Evolutionary conservation across 192 early-diverging fungal species (phyloP).

Genomic region (Coemansia sp.): DNA sequence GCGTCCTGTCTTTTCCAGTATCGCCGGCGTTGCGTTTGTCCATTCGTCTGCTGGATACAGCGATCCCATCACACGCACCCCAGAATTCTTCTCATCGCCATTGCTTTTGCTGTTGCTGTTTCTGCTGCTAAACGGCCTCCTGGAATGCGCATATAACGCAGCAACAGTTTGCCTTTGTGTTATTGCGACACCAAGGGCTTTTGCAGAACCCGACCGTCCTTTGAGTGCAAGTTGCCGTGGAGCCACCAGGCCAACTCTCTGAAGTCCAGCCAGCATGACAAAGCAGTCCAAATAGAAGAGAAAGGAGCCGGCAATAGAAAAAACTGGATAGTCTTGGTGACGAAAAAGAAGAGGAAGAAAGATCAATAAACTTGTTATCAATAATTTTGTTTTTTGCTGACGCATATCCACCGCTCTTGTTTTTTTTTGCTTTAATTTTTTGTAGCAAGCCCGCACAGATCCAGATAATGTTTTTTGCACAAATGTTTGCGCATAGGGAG

Average conservation of each 20-base stretch:
- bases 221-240: not conserved
- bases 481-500: no score
- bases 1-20: constrained; percentile 74
- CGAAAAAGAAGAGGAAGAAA: not conserved
- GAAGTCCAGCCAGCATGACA: not conserved
- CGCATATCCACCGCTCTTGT: no score
- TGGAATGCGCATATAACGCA: not conserved
- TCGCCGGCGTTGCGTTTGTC: constrained; percentile 78
- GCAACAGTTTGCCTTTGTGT: not conserved
- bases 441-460: no score
- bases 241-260: not conserved
- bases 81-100: not conserved
- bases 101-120: constrained; percentile 4
- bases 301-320: not conserved
- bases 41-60: constrained; percentile 59
- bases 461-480: no score
- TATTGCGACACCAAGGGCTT: not conserved
- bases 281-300: not conserved
- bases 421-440: no score
- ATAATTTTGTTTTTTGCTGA: not conserved
- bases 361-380: not conserved
- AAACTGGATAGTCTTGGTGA: not conserved
- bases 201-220: not conserved
- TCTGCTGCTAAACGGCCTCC: constrained; percentile 5
- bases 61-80: constrained; percentile 23